Base-by-base conservation (phyloP, 371 early-diverging fungal genomes). In the Mortierella polycephala region DNA sequence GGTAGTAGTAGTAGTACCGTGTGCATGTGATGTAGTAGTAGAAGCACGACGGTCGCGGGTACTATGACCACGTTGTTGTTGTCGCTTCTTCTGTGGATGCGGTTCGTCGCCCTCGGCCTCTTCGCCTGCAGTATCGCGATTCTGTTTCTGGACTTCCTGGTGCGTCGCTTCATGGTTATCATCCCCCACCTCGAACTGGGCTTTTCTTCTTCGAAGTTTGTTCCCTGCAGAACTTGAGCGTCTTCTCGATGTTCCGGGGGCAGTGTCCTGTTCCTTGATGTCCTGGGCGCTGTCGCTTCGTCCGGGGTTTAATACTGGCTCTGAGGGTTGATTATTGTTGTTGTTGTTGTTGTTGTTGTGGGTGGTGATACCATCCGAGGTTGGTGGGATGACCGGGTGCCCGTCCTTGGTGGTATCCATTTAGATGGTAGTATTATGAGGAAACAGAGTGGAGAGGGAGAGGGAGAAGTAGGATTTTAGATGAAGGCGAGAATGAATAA, bases 111-210 rank as follows among this genome's bases (percentile, higher is more conserved):
- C 51, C 37, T 73, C 60, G 41, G 67, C 54, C 39, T 68, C 74
- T 49, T 61, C 64, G 4, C 53, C 54, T 58, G 67, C 37, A 6
- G 55, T 60, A 44, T 64, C 69, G 20, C 60, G 64, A 49, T 65
- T 62, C 5, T 47, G 44, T 6, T 49, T 49, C 30, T 37, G 51
- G n/a, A 10, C 41, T 0, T 47, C 37, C 37, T 67, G 63, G 47
- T 74, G 58, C 5, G 55, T 51, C 13, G 50, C 47, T 20, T 30
- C 57, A 45, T 21, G 56, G 12, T 23, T 52, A 41, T 49, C 65
- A 37, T 57, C 69, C 16, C 69, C 74, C 37, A 68, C 59, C 53
- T 74, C 74, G 21, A 74, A 68, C 41, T 74, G 74, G 14, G 74
- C 69, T 37, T 74, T 74, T 60, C 61, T 54, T n/a, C 71, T 65